phyloP scores from a whole-genome alignment of 2,329 filamentous ascomycete genomes.

The Metarhizium humberi region DNA sequence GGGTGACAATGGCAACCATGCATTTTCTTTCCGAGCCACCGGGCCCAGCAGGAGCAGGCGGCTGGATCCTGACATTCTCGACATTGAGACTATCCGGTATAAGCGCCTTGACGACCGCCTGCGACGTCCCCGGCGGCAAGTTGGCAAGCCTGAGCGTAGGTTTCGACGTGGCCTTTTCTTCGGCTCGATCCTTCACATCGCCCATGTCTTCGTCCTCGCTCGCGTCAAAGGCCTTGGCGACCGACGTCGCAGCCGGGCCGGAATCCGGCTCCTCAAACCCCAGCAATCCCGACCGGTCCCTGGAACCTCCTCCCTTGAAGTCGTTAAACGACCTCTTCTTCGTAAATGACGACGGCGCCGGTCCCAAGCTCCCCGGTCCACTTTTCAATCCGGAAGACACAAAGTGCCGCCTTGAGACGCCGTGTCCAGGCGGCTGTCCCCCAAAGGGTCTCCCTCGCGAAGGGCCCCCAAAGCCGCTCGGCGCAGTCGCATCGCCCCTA shows the following conservation, averaged over 20 bases:
- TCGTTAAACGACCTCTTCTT: slow-evolving; percentile 45
- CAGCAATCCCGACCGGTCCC: slow-evolving; percentile 17
- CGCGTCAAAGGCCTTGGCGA: slow-evolving; percentile 64
- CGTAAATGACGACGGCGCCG: slow-evolving; percentile 35
- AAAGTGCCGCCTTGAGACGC: slow-evolving; percentile 52
- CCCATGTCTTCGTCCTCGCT: slow-evolving; percentile 48
- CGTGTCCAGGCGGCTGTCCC: slow-evolving; percentile 5
- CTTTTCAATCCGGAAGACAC: slow-evolving; percentile 46
- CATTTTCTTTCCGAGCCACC: slow-evolving; percentile 57
- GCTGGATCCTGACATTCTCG: slow-evolving; percentile 64
- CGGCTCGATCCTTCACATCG: slow-evolving; percentile 32
- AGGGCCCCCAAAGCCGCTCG: slow-evolving; percentile 13
- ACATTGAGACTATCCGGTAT: slow-evolving; percentile 53
- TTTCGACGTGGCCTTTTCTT: slow-evolving; percentile 51
- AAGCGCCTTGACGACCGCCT: slow-evolving; percentile 48
- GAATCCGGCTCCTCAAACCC: slow-evolving; percentile 30
- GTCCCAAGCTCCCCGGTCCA: slow-evolving; percentile 54
- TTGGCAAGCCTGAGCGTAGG: slow-evolving; percentile 54
- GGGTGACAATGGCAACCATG: slow-evolving; percentile 67
- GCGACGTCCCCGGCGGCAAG: slow-evolving; percentile 51
- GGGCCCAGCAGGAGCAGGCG: slow-evolving; percentile 28
- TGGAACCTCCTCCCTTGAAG: slow-evolving; percentile 14
- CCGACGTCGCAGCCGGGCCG: slow-evolving; percentile 30
- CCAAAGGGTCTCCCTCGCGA: slow-evolving; percentile 5
- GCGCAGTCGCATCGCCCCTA: neutral